Base-by-base conservation (phyloP, 805 yeast genomes). In the Candida nemodendra region DNA sequence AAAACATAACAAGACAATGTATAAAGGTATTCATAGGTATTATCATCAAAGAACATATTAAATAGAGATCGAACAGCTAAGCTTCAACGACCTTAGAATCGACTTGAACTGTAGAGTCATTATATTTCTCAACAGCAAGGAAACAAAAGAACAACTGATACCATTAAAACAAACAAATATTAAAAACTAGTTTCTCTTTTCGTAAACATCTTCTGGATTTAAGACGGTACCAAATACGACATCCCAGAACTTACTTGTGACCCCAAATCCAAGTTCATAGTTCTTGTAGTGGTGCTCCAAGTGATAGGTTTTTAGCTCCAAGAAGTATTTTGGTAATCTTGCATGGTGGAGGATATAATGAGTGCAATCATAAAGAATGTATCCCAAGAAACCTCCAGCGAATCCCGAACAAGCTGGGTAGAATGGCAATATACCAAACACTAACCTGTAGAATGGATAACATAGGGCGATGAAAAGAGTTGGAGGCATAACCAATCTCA, bases 271-370 rank as follows among this genome's bases (percentile, higher is more conserved):
- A 52, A 90, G 68, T 65, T 95, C 95, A 64, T 87, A 93, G 66
- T 93, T 91, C 70, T 91, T 90, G 72, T 93, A 93, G 61, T 93
- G 99, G 65, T 93, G 99, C 62, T 91, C 98, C 65, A 93, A 74
- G 63, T 93, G 99, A 60, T 88, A 82, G 34, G 84, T 86, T 65
- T 93, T 93, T 57, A 88, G 69, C 21, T 76, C 79, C 60, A 86
- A 89, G 65, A 88, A 68, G 58, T 71, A 84, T 27, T 67, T 54
- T 17, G 99, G 99, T 54, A 93, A 71, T 56, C 73, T 74, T 26
- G 86, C 77, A 65, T 93, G 99, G 61, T 93, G 99, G 58, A 93
- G 68, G 56, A 86, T 77, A 65, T 93, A 93, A 67, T 93, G 99
- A n/a, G 95, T 84, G 51, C 84, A 74, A 64, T 93, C 99, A 61